phyloP scores from a whole-genome alignment of 1,139 yeast genomes.

The Candida smagusa region DNA sequence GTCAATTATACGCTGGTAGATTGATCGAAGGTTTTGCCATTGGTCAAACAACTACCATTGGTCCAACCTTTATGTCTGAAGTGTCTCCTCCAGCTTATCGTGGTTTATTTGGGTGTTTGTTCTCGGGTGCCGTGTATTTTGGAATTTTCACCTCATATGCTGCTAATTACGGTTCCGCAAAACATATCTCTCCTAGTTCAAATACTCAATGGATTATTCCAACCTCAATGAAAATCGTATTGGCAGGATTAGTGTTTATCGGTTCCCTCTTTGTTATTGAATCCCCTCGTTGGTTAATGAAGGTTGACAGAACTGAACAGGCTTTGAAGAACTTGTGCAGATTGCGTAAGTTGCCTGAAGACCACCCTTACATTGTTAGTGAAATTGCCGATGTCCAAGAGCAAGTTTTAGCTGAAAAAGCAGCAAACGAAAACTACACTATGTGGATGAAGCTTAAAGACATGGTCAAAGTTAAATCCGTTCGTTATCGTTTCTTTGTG shows the following conservation, averaged over 20 bases:
- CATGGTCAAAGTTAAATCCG: conserved; percentile 32
- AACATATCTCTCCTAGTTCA: conserved; percentile 26
- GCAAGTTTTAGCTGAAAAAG: conserved; percentile 36
- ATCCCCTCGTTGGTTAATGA: conserved; percentile 47
- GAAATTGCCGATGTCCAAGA: conserved; percentile 52
- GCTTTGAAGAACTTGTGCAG: conserved; percentile 38
- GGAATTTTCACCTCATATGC: conserved; percentile 53
- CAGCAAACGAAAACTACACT: conserved; percentile 24
- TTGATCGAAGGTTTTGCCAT: conserved; percentile 53
- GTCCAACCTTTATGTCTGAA: conserved; percentile 54
- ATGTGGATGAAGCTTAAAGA: conserved; percentile 24
- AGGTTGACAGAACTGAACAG: conserved; percentile 30
- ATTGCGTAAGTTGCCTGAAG: conserved; percentile 47
- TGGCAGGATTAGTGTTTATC: conserved; percentile 41
- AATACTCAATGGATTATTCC: conserved; percentile 40
- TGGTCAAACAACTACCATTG: conserved; percentile 56
- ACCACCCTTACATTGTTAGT: conserved; percentile 49
- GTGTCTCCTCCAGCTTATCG: conserved; percentile 54
- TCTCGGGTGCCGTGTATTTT: conserved; percentile 53
- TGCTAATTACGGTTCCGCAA: conserved; percentile 43
- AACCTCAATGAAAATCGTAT: conserved; percentile 36
- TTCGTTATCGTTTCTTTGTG: conserved; percentile 43
- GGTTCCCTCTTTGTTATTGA: conserved; percentile 38
- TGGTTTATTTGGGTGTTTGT: conserved; percentile 49
- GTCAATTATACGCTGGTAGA: conserved; percentile 54